phyloP scores from a whole-genome alignment of 495 filamentous ascomycete species.

The Penicillium cosmopolitanum region DNA sequence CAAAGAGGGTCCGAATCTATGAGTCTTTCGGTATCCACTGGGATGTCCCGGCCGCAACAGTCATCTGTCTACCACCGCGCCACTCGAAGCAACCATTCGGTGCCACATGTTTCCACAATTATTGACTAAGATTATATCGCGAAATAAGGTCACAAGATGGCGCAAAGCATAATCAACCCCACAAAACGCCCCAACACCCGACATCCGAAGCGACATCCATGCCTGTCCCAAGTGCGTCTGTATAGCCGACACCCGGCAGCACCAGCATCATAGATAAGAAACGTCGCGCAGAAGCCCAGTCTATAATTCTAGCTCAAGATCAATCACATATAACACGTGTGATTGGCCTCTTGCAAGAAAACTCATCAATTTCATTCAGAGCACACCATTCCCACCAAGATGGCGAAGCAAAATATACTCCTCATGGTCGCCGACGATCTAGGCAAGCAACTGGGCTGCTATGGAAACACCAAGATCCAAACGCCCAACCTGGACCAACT shows the following conservation, averaged over 20 bases:
- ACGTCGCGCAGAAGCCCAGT: neutral
- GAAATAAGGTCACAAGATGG: constrained; percentile 4
- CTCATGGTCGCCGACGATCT: constrained; percentile 50
- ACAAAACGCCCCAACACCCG: neutral
- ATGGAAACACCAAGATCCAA: constrained; percentile 35
- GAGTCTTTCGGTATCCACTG: too few relatives aligned
- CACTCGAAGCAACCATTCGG: neutral
- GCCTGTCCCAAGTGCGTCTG: neutral
- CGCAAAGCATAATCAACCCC: constrained; percentile 6
- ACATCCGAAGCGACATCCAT: constrained; percentile 18
- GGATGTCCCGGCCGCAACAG: too few relatives aligned
- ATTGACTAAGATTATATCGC: neutral
- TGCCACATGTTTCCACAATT: neutral
- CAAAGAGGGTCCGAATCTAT: too few relatives aligned
- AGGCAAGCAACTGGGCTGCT: constrained; percentile 43
- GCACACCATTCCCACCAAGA: constrained; percentile 6
- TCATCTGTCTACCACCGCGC: too few relatives aligned
- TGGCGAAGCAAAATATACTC: constrained; percentile 38
- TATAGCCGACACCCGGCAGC: constrained; percentile 13
- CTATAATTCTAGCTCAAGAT: neutral
- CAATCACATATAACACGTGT: neutral
- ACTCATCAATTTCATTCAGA: neutral
- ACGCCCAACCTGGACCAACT: constrained; percentile 47
- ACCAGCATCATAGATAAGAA: constrained; percentile 5
- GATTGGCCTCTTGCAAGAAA: neutral